phyloP scores from a whole-genome alignment of 139 green algal species.

The Chlorella sp. region DNA sequence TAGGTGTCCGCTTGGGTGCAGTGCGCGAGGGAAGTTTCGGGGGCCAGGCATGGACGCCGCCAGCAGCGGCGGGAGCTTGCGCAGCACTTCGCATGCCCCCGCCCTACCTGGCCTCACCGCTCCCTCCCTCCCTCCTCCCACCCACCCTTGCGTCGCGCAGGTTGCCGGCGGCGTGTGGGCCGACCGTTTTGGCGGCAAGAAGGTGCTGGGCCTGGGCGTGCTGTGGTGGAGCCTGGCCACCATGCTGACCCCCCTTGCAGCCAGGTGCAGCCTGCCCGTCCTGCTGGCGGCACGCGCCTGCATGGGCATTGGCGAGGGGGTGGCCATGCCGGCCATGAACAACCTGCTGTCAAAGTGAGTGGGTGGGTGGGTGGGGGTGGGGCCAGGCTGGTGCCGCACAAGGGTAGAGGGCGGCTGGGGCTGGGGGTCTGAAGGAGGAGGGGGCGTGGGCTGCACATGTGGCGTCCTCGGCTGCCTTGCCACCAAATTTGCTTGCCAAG shows the following conservation, averaged over 20 bases:
- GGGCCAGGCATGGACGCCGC: no score
- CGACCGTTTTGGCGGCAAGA: constrained; percentile 92
- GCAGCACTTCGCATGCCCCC: no score
- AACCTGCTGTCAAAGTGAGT: constrained; percentile 90
- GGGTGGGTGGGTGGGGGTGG: neutral
- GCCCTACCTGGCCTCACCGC: no score
- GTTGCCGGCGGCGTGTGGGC: constrained; percentile 93
- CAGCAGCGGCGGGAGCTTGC: no score
- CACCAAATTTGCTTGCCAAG: no score
- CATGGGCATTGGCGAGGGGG: constrained; percentile 98
- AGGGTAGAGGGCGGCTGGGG: neutral
- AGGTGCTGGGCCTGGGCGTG: constrained; percentile 94
- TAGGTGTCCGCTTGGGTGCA: no score
- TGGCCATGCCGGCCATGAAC: constrained; percentile 99
- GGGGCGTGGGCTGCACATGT: no score
- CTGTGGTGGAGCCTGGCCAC: constrained; percentile 96
- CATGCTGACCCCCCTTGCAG: constrained; percentile 89
- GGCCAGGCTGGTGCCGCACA: neutral
- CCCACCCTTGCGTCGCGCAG: constrained; percentile 64
- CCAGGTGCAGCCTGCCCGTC: constrained; percentile 75
- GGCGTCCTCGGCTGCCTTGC: no score
- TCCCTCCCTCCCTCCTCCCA: neutral
- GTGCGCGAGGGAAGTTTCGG: no score
- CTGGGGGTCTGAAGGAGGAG: no score
- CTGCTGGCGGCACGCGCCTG: constrained; percentile 85